phyloP scores from a whole-genome alignment of 2,329 filamentous ascomycete species.

The Botrytis hyacinthi region DNA sequence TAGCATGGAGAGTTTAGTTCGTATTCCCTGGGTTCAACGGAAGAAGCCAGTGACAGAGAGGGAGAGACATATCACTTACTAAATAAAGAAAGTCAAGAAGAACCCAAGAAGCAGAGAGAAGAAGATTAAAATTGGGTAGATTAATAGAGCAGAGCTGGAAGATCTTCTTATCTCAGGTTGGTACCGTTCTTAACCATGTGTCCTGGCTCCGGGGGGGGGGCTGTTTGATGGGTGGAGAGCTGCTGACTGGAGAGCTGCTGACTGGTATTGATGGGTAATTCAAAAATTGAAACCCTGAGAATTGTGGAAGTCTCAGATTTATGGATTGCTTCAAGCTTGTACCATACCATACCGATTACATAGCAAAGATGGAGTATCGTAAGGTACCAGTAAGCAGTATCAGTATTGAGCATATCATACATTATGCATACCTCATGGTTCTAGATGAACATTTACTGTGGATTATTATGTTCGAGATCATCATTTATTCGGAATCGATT shows the following conservation, averaged over 20 bases:
- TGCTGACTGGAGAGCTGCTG: neutral
- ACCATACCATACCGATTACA: neutral
- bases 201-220: neutral
- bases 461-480: neutral
- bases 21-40: neutral
- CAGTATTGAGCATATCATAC: neutral
- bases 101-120: conserved; percentile 1
- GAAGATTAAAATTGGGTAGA: conserved; percentile 1
- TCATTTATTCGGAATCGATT: neutral
- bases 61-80: neutral
- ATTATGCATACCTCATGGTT: neutral
- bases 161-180: neutral
- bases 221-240: neutral
- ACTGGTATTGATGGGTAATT: neutral
- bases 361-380: neutral
- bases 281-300: neutral
- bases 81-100: neutral
- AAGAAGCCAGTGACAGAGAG: neutral
- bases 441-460: neutral
- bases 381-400: neutral
- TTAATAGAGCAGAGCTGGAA: neutral
- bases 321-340: neutral
- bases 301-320: neutral
- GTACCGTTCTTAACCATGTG: neutral
- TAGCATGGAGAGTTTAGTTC: neutral